Base-by-base conservation (phyloP, 352 stramenopile species). In the Phytophthora sp. region DNA sequence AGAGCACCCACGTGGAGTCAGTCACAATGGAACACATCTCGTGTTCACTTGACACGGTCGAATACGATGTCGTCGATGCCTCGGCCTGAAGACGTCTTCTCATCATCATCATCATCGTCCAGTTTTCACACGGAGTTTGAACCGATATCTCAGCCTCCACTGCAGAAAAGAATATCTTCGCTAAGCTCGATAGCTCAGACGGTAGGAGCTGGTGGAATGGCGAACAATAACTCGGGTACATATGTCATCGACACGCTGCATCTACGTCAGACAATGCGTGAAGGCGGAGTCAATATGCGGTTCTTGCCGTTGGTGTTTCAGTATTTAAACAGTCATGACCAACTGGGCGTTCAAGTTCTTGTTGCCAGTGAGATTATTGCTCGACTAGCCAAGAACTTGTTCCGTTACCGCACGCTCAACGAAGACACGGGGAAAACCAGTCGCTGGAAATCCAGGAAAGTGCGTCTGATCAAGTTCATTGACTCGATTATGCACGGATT, bases 181-280 rank as follows among this genome's bases (percentile, higher is more conserved):
- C 51, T 89, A n/a, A 84, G 77, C 21, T 74, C 66, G 7, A 64
- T 73, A 9, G 63, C 76, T 38, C 59, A 75, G 26, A 64, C 64
- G 13, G 41, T 68, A 50, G 49, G 66, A 30, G 24, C 44, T 53
- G 24, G 54, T 42, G 64, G 46, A 15, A 29, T 46, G 7, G n/a
- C 23, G 15, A 62, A 73, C 20, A 71, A 13, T 24, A 73, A 67
- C 44, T 36, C 57, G 2, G 76, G 71, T 12, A 86, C 83, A n/a
- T 95, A 94, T 44, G 71, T 92, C 15, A 86, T 91, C 21, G 82
- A 93, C 39, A 74, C 69, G 9, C 36, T 86, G 18, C 82, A 95
- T 66, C 49, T 95, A 11, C 72, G 84, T 18, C 74, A 76, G n/a
- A 63, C 74, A 9, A 76, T 95, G 69, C 74, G 77, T 31, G 71